Evolutionary conservation across 441 rosid species (phyloP), one percentile per base, ranked within the genome.

Genomic region (Pelargonium citronellum): DNA sequence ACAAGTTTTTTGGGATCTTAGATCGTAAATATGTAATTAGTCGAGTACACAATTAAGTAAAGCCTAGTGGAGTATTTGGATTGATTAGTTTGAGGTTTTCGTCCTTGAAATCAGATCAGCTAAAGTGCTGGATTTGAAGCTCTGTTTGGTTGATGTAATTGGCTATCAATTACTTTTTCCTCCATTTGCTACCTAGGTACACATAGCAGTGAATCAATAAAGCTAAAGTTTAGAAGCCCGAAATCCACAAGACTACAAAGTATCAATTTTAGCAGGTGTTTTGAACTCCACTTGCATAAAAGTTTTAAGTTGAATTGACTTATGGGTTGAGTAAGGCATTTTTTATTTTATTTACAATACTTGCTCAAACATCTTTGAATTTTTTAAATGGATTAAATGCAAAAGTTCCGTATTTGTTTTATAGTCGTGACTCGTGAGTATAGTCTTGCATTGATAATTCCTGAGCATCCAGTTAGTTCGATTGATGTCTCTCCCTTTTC

Each of bases 221-320:
- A 57, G 62, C 62, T 17, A 16, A 16, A 57, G 19, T 57, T 15
- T 57, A 22, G 62, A 5, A 57, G 27, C 7, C 62, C 16, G 27
- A 8, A 57, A 17, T 55, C 62, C 62, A 5, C 20, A 22, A 57
- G 20, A 57, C 19, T 57, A 6, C 62, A 6, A 57, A 15, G 20
- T 57, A 57, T 57, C 24, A 0, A 17, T 57, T 57, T 7, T 9
- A 57, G 62, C 24, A 8, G 27, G 12, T 57, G 24, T 57, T 17
- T 57, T 57, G 22, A 39, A 57, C 62, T 57, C 27, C 62, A 57
- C 17, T n/a, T 57, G 62, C 27, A 55, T 57, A 17, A 57, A 57
- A 57, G 8, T 57, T 57, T 22, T 57, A 1, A 57, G 16, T 17
- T 57, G 62, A 57, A 7, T 17, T 22, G 20, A 7, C 62, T 51